Base-by-base conservation (phyloP, 495 filamentous ascomycete genomes). In the Aspergillus bertholletiae region DNA sequence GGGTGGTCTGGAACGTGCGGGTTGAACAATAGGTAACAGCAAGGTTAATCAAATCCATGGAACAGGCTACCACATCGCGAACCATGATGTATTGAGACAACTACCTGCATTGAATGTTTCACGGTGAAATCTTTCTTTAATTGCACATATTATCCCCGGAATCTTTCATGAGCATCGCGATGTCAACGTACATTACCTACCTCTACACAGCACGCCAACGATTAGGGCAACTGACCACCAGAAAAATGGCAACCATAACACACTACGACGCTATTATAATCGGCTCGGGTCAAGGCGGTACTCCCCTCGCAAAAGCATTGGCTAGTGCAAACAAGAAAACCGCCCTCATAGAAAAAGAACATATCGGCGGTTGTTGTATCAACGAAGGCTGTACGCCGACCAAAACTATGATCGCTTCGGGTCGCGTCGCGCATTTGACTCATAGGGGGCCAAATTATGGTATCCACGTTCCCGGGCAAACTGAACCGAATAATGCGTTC, bases 351-450 rank as follows among this genome's bases (percentile, higher is more conserved):
- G 78, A 82, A 51, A 60, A 68, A 13, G 45, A 65, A 1, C 73
- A 80, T 55, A 67, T 82, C 17, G 79, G 73, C 13, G 78, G 79
- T 18, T 72, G 69, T 54, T 81, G 79, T 55, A 65, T 81, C 27
- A 81, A 80, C 49, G 77, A 77, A 56, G 79, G 79, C n/a, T 81
- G 79, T 48, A 81, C 79, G 12, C 78, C 78, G 0, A 81, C 79
- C 9, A 81, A 81, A 55, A 80, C 79, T 5, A 70, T 80, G 69
- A 72, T 80, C 30, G 73, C 77, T 18, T 74, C 67, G 46, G 79
- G 74, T 6, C 64, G 74, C 3, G 68, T 74, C 0, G 78, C 77
- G 9, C 68, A 82, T 62, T 57, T 78, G 8, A 60, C 68, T 7
- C 50, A 63, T 0, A 62, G 73, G 5, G 67, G 66, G 2, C 52